phyloP scores from a whole-genome alignment of 495 filamentous ascomycete genomes.

The Talaromyces ruber region DNA sequence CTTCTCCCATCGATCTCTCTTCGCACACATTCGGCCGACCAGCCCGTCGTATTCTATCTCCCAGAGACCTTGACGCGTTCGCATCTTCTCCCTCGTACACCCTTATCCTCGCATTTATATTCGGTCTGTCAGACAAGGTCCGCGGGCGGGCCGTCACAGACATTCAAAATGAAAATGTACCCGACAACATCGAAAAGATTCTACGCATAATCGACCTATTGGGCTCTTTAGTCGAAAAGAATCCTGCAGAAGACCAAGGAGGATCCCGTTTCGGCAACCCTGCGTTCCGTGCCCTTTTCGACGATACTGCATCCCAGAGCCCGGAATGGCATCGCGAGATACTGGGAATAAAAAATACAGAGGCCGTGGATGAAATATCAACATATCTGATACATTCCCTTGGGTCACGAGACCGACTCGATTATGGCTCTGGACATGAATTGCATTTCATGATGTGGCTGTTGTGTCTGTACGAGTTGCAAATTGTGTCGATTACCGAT shows the following conservation, averaged over 20 bases:
- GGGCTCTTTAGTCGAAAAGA: conserved; percentile 49
- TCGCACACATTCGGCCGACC: conserved; percentile 57
- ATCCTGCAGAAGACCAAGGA: conserved; percentile 74
- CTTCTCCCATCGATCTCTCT: conserved; percentile 58
- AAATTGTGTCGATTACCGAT: conserved; percentile 49
- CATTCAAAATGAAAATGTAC: conserved; percentile 42
- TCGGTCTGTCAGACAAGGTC: conserved; percentile 75
- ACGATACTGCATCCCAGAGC: conserved; percentile 51
- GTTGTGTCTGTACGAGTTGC: conserved; percentile 78
- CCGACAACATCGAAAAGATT: conserved; percentile 52
- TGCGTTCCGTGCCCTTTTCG: conserved; percentile 74
- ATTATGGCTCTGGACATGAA: conserved; percentile 96
- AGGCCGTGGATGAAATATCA: conserved; percentile 59
- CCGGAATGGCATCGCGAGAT: conserved; percentile 30
- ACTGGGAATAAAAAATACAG: conserved; percentile 42
- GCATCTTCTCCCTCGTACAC: conserved; percentile 67
- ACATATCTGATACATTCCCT: conserved; percentile 77
- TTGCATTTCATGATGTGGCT: conserved; percentile 95
- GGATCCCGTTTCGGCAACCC: conserved; percentile 94
- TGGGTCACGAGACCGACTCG: conserved; percentile 80
- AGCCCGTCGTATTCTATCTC: conserved; percentile 68
- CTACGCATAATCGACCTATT: conserved; percentile 62
- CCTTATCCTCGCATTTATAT: conserved; percentile 76
- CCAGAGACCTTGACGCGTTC: conserved; percentile 73
- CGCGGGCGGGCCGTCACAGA: conserved; percentile 66